Evolutionary conservation across 805 yeast genomes (phyloP), one percentile per base, ranked within the genome.

Genomic region (Ogataea pignaliae): DNA sequence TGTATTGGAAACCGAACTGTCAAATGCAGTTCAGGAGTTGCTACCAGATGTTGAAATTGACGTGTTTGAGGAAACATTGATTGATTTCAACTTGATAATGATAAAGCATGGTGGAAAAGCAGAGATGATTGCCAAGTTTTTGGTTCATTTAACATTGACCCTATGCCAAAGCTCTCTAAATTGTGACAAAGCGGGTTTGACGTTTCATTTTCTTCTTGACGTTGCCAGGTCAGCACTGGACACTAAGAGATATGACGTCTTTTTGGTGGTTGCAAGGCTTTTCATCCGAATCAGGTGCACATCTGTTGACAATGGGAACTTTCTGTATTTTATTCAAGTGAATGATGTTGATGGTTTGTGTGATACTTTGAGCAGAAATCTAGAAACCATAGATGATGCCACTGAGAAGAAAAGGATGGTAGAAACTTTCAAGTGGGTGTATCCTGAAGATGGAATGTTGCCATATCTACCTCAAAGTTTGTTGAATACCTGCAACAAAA

Each of bases 271-370:
- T 2, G 66, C 80, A 7, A 71, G 82, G 40, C 63, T 79, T 13
- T 62, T 85, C 43, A 64, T 76, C 15, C 67, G 88, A 47, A 64
- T 83, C 1, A 68, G 91, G 41, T 43, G 49, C 18, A 11, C 45
- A 3, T n/a, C 42, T 2, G 68, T 68, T 0, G 72, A 79, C 2
- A 56, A 65, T 12, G 71, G 70, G 3, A 66, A 69, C 6, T 62
- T 59, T 31, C 61, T 84, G 2, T 77, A 70, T 54, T 64, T 84
- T 36, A 62, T 78, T 2, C 64, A 70, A 8, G 83, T 85, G 3
- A 57, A 62, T 1, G 87, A 85, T 56, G 77, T 83, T 69, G 83
- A 78, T 35, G 88, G 87, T 0, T 61, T 85, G 14, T 76, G 88
- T 10, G 75, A 81, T 2, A 73, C 79, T 0, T 70, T 84, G 42